Evolutionary conservation across 192 early-diverging fungal species (phyloP), one percentile per base, ranked within the genome.

Genomic region (Linnemannia exigua): DNA sequence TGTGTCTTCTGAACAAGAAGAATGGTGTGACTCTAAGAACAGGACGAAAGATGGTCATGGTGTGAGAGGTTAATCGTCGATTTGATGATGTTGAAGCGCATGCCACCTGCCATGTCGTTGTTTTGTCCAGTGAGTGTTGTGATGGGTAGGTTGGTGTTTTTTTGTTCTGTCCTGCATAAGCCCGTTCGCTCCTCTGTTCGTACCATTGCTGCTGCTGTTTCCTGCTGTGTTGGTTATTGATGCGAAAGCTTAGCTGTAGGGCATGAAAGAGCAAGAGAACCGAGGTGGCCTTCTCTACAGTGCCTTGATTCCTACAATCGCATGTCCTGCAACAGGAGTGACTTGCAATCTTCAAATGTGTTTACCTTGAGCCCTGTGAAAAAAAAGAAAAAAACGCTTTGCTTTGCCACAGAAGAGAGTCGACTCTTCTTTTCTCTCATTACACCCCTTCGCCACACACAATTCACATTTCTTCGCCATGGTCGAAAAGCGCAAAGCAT

Each of bases 1-100:
- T 75, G 41, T 17, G 84, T 86, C 66, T 86, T 86, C 36, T 86
- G 84, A 31, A 86, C 66, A 20, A 86, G 78, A 38, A 86, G 84
- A 41, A 86, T 86, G 6, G 84, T 86, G 52, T 86, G 84, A 74
- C 84, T 86, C 84, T 86, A 77, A n/a, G 38, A 66, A 33, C 0
- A 15, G 19, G 15, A n/a, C n/a, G 12, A 63, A 31, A 3, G 1
- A 63, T 25, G 28, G 22, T 14, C 12, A 31, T 63, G 58, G 58
- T 12, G 25, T 28, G 58, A 9, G 9, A 44, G 41, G 54, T 63
- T 63, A 31, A 28, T 63, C 14, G 11, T 33, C 28, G 58, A 63
- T 28, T n/a, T 25, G 58, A 14, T 31, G 12, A 25, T 63, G 3
- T 28, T 61, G 58, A 31, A 12, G 58, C 58, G 52, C 25, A 31